A percentile compares a stretch with the other conserved stretches of the same genome.
Evolutionary conservation across 2,329 filamentous ascomycete species (phyloP).

Genomic region (Boeremia lycopersici): DNA sequence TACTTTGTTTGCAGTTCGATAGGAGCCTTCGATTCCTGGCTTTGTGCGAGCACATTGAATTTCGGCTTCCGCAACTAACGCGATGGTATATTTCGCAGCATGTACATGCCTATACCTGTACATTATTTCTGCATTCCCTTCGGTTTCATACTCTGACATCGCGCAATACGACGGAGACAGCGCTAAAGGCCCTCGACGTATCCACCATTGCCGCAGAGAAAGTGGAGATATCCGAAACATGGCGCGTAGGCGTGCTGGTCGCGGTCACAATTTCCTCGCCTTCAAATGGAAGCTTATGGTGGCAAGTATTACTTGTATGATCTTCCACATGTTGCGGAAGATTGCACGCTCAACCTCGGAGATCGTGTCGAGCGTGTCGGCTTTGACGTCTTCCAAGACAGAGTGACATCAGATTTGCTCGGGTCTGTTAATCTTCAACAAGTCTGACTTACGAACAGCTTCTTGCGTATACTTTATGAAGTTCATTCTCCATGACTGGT

Average conservation of each 20-base stretch:
- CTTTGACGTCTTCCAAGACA: conserved; percentile 31
- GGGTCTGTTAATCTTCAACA: neutral
- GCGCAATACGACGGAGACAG: too few species aligned
- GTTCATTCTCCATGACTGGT: conserved; percentile 14
- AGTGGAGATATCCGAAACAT: too few species aligned
- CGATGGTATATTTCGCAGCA: too few species aligned
- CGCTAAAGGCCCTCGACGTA: too few species aligned
- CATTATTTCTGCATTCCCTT: too few species aligned
- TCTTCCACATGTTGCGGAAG: neutral
- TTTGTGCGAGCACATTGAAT: too few species aligned
- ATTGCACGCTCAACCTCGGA: conserved; percentile 3
- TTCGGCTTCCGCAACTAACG: too few species aligned
- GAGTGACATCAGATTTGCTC: neutral
- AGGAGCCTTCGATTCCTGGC: too few species aligned
- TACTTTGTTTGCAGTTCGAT: too few species aligned
- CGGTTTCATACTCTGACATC: too few species aligned
- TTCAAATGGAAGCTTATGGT: conserved; percentile 8
- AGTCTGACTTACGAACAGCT: neutral
- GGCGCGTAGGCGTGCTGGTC: conserved; percentile 18
- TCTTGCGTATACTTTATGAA: conserved; percentile 18
- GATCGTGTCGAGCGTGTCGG: conserved; percentile 18
- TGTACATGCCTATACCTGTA: too few species aligned
- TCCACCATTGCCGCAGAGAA: too few species aligned
- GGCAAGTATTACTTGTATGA: neutral
- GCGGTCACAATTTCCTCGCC: conserved; percentile 13